These are phyloP conservation scores for Umbelopsis vinacea DNA, from an alignment of 192 early-diverging fungal genomes.

Conservation along the genomic window DNA sequence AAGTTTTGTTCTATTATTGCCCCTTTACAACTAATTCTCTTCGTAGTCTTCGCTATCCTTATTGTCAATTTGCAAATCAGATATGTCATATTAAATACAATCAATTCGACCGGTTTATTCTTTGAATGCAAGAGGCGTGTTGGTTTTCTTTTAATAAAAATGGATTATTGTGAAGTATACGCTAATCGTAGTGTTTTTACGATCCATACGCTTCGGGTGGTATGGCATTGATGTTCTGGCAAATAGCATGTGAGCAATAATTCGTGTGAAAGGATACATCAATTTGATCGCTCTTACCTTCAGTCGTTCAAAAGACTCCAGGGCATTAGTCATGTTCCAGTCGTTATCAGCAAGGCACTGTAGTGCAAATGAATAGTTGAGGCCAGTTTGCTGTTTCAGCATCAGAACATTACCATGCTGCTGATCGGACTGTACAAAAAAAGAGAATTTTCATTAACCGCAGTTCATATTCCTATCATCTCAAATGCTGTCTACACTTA, in stretches of 20 bases:
- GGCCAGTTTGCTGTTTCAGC: background rate
- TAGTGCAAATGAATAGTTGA: background rate
- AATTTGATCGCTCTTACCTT: background rate
- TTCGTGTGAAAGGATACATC: background rate
- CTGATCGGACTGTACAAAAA: background rate
- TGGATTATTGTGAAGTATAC: background rate
- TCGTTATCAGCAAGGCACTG: conserved; percentile 20
- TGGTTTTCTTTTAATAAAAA: too few relatives aligned
- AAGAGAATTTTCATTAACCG: background rate
- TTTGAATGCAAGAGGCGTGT: too few relatives aligned
- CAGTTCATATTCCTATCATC: background rate
- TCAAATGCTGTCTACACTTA: background rate
- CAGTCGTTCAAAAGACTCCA: conserved; percentile 13
- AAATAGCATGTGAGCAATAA: background rate
- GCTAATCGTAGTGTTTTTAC: background rate
- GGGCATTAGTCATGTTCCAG: background rate
- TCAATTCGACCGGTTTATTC: too few relatives aligned
- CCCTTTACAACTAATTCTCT: too few relatives aligned
- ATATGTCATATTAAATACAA: too few relatives aligned
- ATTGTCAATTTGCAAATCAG: too few relatives aligned
- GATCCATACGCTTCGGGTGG: conserved; percentile 11
- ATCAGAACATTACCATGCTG: background rate
- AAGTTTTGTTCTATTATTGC: too few relatives aligned
- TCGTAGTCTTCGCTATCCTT: too few relatives aligned
- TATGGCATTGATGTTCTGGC: conserved; percentile 16